Base-by-base conservation (phyloP, 257 asterid species). In the Nicotiana undulata region DNA sequence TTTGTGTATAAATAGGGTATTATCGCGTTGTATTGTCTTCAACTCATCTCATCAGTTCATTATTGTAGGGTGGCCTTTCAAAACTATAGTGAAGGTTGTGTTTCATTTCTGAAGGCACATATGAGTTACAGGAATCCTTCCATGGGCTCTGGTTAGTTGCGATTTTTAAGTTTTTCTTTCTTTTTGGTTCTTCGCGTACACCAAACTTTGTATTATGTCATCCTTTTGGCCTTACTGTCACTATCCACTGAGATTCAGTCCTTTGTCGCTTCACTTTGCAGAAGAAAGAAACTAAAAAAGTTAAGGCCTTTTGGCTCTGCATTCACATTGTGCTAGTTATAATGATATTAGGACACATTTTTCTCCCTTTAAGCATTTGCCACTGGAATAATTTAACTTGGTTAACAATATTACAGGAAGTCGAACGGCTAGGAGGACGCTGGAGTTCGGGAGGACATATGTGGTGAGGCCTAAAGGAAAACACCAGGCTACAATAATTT, bases 401-500 rank as follows among this genome's bases (percentile, higher is more conserved):
- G 49, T 84, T 80, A 58, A 72, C 12, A 61, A 79, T 72, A 44
- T 84, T 87, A 52, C 86, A 92, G 98, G 98, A 83, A 94, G 98
- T 81, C 84, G 96, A 90, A 84, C 92, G 29, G 83, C 80, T 29
- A 86, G 94, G 80, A 88, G 92, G 83, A 82, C 94, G 29, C 59
- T 85, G 76, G 98, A 94, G 74, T 94, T 90, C 70, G 98, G 98
- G 83, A 88, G 98, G 89, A 94, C 98, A 22, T 94, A 94, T 87
- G 98, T 94, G 81, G 93, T 94, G 68, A 94, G 91, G 92, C 98
- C 98, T 79, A 93, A 86, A 87, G 98, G 98, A 67, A 93, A 90
- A 82, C 98, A 94, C 86, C 98, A 93, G 85, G 98, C 98, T 76
- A 94, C 98, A 51, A 86, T 94, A 49, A 94, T 94, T 87, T 94